Conservation (phyloP, 1,284 basidiomycete species). For the Austroboletus niveus region DNA sequence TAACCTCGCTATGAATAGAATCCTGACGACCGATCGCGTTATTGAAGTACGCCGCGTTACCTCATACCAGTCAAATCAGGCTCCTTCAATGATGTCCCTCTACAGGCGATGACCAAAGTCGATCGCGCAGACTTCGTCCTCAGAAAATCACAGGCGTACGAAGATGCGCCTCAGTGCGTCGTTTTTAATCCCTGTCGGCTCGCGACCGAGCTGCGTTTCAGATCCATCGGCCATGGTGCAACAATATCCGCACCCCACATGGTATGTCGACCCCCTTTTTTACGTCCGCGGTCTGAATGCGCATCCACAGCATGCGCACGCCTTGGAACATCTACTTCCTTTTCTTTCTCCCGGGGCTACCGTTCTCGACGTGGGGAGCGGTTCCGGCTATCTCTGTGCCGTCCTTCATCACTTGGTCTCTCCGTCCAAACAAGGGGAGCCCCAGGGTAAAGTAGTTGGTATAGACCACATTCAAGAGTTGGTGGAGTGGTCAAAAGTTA, state of each 20-base stretch:
- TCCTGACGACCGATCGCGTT: constrained; percentile 57
- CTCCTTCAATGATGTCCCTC: neutral
- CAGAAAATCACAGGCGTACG: constrained; percentile 56
- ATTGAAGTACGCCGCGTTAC: constrained; percentile 36
- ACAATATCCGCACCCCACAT: constrained; percentile 93
- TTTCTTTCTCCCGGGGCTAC: constrained; percentile 67
- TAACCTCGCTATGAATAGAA: constrained; percentile 57
- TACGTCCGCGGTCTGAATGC: neutral
- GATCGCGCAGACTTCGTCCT: constrained; percentile 76
- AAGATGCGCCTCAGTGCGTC: constrained; percentile 73
- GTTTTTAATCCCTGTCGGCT: neutral
- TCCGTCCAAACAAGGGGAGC: constrained; percentile 28
- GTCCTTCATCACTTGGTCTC: constrained; percentile 75
- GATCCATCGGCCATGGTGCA: constrained; percentile 74
- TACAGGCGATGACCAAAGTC: constrained; percentile 68
- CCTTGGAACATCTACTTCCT: constrained; percentile 68
- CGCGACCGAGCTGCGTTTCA: constrained; percentile 28
- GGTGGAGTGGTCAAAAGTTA: constrained; percentile 66
- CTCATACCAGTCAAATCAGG: neutral
- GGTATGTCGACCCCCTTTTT: constrained; percentile 41
- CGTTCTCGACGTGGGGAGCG: constrained; percentile 81
- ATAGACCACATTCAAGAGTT: constrained; percentile 90
- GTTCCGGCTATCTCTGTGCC: constrained; percentile 76
- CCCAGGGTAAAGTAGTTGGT: constrained; percentile 72
- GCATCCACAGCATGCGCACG: constrained; percentile 73